A percentile compares a stretch with the other conserved stretches of the same genome.
phyloP scores from a whole-genome alignment of 139 green algal genomes.

The Closterium sp. region DNA sequence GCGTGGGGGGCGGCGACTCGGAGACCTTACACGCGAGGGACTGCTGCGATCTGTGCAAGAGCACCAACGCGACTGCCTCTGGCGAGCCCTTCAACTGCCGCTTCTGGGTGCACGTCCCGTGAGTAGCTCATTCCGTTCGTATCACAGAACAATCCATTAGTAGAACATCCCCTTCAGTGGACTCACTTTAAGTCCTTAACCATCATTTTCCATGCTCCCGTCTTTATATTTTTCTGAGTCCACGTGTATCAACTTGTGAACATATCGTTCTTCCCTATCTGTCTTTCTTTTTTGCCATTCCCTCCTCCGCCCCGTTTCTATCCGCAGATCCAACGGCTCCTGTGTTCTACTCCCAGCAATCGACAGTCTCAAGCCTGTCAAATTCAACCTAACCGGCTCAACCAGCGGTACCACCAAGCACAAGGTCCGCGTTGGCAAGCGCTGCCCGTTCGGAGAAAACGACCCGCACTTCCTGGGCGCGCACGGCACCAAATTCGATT shows the following conservation, averaged over 20 bases:
- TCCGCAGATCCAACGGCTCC: background rate
- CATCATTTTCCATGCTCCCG: too few species aligned
- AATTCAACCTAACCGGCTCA: background rate
- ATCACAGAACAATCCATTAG: background rate
- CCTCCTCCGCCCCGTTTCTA: too few species aligned
- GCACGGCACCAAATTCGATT: slow-evolving; percentile 16
- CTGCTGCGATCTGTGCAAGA: background rate
- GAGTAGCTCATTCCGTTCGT: background rate
- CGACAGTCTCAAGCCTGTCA: background rate
- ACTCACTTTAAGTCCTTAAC: too few species aligned
- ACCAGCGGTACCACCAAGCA: too few species aligned
- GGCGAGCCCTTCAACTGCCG: background rate
- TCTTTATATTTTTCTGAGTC: too few species aligned
- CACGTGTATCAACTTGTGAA: too few species aligned
- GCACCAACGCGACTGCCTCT: background rate
- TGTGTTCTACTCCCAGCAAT: background rate
- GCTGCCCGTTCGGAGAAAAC: background rate
- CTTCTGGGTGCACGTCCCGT: background rate
- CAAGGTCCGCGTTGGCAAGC: background rate
- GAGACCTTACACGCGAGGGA: background rate
- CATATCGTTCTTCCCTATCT: too few species aligned
- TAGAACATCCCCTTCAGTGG: too few species aligned
- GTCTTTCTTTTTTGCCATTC: too few species aligned
- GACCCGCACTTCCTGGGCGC: slow-evolving; percentile 21
- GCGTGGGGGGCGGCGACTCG: background rate